Percentiles rank a stretch among this genome's conserved stretches.
Conservation (phyloP, 495 filamentous ascomycete species). For the Lasiosphaeris hirsuta region DNA sequence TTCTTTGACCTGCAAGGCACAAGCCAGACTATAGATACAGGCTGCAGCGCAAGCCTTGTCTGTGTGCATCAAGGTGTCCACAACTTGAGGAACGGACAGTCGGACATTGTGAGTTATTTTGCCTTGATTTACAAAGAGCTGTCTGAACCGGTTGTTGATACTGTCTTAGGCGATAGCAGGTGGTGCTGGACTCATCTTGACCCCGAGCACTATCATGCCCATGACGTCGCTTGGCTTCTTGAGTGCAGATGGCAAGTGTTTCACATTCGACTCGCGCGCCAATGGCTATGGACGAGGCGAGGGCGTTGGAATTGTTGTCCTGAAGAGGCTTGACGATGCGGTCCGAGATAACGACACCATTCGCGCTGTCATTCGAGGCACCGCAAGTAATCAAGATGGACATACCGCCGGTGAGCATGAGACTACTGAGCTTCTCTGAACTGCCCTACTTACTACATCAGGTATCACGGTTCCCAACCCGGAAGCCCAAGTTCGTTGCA, state of each 20-base stretch:
- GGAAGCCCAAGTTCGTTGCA: conserved; percentile 49
- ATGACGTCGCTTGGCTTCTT: conserved; percentile 35
- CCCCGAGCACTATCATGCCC: conserved; percentile 37
- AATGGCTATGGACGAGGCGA: conserved; percentile 64
- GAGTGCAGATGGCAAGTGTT: conserved; percentile 41
- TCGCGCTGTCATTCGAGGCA: conserved; percentile 54
- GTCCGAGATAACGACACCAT: conserved; percentile 49
- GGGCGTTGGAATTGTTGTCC: conserved; percentile 47
- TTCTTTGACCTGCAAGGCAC: conserved; percentile 45
- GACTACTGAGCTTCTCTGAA: conserved; percentile 18
- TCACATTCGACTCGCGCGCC: conserved; percentile 56
- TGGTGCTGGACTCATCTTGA: conserved; percentile 49
- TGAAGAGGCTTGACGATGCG: conserved; percentile 54
- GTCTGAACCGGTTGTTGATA: neutral
- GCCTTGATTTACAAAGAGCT: conserved; percentile 27
- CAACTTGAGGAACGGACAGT: conserved; percentile 39
- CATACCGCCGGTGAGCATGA: conserved; percentile 32
- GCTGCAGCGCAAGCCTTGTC: conserved; percentile 52
- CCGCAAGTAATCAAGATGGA: conserved; percentile 54
- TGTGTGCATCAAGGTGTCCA: conserved; percentile 52
- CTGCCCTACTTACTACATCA: conserved; percentile 32
- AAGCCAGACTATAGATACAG: conserved; percentile 47
- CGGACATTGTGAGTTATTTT: conserved; percentile 17
- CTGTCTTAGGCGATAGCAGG: conserved; percentile 42
- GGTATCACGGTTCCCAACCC: conserved; percentile 52